Evolutionary conservation across 2,329 filamentous ascomycete species (phyloP), one percentile per base, ranked within the genome.

Genomic region (Dactylellina leptospora): DNA sequence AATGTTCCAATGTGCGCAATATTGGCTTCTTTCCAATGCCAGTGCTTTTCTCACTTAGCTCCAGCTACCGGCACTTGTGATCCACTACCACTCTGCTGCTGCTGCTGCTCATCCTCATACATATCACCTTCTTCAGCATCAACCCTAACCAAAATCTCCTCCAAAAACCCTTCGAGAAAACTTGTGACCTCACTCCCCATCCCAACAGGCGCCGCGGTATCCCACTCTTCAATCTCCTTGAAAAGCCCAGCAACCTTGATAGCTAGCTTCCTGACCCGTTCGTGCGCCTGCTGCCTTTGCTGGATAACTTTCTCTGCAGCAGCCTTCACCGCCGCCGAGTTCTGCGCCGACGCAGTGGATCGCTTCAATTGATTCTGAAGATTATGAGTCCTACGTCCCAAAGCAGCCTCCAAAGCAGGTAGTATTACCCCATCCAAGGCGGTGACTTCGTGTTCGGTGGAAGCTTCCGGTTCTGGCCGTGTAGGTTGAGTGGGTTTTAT

Each of bases 171-270:
- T 79, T 99, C 95, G 5, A 97, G 81, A 76, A 97, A 96, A 0
- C 90, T 91, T 45, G 88, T 88, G 1, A 96, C 92, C 23, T 93
- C 93, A 45, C 91, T 88, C 0, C 92, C 93, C 93, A 97, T 97
- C 0, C 92, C 92, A 9, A 97, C 92, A 4, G 92, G 91, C 76
- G 92, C 90, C 44, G 88, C 86, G 79, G 89, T 90, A 80, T 99
- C 95, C 80, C 88, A 90, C 74, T 90, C 86, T 79, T 99, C 93
- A 77, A 99, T 92, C 79, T 96, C 92, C 78, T 89, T 89, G 80
- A 96, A 96, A 22, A 93, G 84, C 70, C 90, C 87, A 1, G 89
- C 90, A 27, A 96, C 84, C 78, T 96, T 96, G 74, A 88, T 88
- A 10, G 96, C 91, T 25, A 96, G 83, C 77, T 88, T 87, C 74